Conservation (phyloP, 192 early-diverging fungal genomes). For the Backusella westeae region DNA sequence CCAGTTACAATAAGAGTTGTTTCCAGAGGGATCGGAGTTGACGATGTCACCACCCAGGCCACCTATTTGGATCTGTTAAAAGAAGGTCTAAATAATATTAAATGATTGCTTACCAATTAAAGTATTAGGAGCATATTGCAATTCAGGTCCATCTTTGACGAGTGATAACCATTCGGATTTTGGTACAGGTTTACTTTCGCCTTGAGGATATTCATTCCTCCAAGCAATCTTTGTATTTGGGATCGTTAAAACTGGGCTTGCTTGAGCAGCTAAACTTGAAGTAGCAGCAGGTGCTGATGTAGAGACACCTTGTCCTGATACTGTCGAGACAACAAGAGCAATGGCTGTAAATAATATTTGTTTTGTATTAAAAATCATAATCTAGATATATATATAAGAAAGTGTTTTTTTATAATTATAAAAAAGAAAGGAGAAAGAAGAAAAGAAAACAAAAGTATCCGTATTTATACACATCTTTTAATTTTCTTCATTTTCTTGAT, state of each 20-base stretch:
- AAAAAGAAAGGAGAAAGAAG: background rate
- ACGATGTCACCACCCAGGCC: constrained; percentile 12
- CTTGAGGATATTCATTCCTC: constrained; percentile 35
- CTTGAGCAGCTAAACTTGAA: background rate
- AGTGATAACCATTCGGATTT: constrained; percentile 37
- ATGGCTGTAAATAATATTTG: background rate
- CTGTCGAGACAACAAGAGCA: constrained; percentile 7
- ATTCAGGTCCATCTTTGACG: constrained; percentile 34
- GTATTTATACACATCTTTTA: background rate
- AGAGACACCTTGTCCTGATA: background rate
- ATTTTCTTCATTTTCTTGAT: background rate
- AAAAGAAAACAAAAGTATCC: background rate
- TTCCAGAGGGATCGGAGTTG: constrained; percentile 8
- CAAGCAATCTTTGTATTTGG: constrained; percentile 30
- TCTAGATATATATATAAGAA: background rate
- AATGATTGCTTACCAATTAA: constrained; percentile 24
- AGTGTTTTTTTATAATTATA: background rate
- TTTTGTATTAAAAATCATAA: constrained; percentile 9
- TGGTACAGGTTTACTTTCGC: constrained; percentile 31
- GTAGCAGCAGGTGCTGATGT: background rate
- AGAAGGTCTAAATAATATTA: background rate
- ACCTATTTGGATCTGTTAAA: background rate
- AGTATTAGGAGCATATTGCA: constrained; percentile 34
- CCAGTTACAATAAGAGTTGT: constrained; percentile 48
- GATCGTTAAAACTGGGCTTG: constrained; percentile 1